phyloP scores from a whole-genome alignment of 2,329 filamentous ascomycete genomes.

The Neurospora sp. region DNA sequence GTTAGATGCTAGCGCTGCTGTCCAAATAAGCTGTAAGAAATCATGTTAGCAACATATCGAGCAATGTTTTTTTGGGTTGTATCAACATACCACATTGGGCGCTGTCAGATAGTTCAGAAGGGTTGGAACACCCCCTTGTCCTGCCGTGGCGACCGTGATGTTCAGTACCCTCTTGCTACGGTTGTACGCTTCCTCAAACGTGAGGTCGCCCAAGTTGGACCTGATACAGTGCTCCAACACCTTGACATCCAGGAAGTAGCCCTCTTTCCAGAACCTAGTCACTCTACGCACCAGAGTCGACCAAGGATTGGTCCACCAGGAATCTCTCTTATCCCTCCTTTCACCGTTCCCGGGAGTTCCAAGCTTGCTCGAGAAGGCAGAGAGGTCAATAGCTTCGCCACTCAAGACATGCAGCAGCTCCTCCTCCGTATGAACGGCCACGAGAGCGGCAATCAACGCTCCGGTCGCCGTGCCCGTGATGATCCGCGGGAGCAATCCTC shows the following conservation, averaged over 20 bases:
- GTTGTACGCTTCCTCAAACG: slow-evolving; percentile 85
- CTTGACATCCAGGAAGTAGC: slow-evolving; percentile 73
- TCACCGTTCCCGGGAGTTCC: slow-evolving; percentile 19
- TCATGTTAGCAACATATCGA: not conserved
- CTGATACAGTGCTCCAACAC: slow-evolving; percentile 77
- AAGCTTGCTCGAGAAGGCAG: slow-evolving; percentile 52
- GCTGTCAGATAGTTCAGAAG: slow-evolving; percentile 88
- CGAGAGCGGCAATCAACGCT: slow-evolving; percentile 77
- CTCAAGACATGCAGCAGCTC: slow-evolving; percentile 69
- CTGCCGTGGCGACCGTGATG: slow-evolving; percentile 75
- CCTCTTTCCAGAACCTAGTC: slow-evolving; percentile 60
- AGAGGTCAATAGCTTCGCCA: slow-evolving; percentile 72
- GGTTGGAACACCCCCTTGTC: slow-evolving; percentile 66
- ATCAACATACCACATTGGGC: slow-evolving; percentile 68
- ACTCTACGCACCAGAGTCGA: slow-evolving; percentile 57
- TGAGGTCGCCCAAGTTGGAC: slow-evolving; percentile 77
- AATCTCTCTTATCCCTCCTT: slow-evolving; percentile 22
- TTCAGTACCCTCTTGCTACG: slow-evolving; percentile 81
- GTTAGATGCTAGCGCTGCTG: slow-evolving; percentile 68
- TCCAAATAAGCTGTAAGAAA: slow-evolving; percentile 58
- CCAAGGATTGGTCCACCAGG: slow-evolving; percentile 31
- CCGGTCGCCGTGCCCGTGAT: slow-evolving; percentile 88
- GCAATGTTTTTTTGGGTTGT: not conserved
- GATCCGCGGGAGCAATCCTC: slow-evolving; percentile 75
- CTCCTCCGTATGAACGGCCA: slow-evolving; percentile 78